Conservation (phyloP, 2,329 filamentous ascomycete species). For the Fusarium irregulare region DNA sequence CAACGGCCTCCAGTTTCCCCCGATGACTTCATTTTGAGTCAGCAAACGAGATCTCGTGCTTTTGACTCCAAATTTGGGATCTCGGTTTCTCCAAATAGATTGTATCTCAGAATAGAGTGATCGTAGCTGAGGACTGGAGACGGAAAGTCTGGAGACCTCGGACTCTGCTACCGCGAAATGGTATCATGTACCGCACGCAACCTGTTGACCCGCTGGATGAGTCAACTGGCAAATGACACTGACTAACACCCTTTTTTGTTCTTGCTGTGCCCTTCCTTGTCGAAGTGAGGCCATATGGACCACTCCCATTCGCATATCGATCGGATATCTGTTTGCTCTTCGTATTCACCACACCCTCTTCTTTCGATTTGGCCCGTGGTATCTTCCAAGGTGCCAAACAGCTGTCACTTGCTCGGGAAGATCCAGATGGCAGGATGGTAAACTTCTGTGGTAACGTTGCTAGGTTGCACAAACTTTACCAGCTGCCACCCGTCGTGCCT, state of each 20-base stretch:
- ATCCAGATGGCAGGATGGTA: constrained; percentile 11
- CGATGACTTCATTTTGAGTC: constrained; percentile 38
- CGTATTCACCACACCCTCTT: constrained; percentile 36
- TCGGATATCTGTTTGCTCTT: constrained; percentile 18
- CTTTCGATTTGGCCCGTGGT: neutral
- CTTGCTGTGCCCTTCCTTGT: constrained; percentile 22
- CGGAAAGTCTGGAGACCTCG: constrained; percentile 15
- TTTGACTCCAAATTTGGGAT: constrained; percentile 10
- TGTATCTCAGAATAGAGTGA: constrained; percentile 19
- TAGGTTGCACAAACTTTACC: constrained; percentile 28
- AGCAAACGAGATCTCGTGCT: constrained; percentile 13
- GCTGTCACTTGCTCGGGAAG: constrained; percentile 26
- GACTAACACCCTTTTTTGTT: constrained; percentile 14
- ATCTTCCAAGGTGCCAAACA: constrained; percentile 5
- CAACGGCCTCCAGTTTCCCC: constrained; percentile 11
- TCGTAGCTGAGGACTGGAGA: constrained; percentile 14
- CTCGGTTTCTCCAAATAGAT: constrained; percentile 34
- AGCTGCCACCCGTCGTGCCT: constrained; percentile 5
- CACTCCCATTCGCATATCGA: constrained; percentile 9
- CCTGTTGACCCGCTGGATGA: constrained; percentile 24
- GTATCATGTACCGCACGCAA: neutral
- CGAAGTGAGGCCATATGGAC: constrained; percentile 12
- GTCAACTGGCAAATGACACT: constrained; percentile 28
- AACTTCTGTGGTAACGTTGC: constrained; percentile 39
- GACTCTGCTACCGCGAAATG: neutral